A percentile compares a stretch with the other conserved stretches of the same genome.
phyloP scores from a whole-genome alignment of 2,329 filamentous ascomycete species.

The Beauveria rudraprayagi region DNA sequence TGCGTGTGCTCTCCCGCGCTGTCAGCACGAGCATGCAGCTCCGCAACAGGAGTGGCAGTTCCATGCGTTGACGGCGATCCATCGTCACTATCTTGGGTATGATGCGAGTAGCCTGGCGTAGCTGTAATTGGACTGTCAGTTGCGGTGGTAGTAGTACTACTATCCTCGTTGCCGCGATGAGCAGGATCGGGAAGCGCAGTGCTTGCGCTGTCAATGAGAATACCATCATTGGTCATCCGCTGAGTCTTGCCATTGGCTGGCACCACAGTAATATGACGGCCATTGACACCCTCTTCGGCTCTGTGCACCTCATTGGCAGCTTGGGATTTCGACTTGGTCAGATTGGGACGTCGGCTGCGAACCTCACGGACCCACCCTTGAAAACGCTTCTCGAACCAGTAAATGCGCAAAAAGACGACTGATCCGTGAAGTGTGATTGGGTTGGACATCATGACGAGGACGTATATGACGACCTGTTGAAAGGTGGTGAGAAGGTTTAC shows the following conservation, averaged over 20 bases:
- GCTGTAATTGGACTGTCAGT: not conserved
- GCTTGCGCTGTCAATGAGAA: constrained; percentile 35
- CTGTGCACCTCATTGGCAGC: constrained; percentile 34
- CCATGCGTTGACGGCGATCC: not conserved
- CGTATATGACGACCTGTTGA: constrained; percentile 65
- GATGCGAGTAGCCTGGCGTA: not conserved
- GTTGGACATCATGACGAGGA: constrained; percentile 66
- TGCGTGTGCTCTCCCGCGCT: not conserved
- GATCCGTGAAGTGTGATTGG: constrained; percentile 78
- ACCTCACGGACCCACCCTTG: constrained; percentile 73
- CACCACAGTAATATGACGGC: constrained; percentile 58
- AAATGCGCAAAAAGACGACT: constrained; percentile 86
- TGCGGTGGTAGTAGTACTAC: not conserved
- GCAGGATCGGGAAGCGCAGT: constrained; percentile 14
- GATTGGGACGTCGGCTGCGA: constrained; percentile 53
- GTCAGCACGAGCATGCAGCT: not conserved
- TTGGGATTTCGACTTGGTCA: constrained; percentile 54
- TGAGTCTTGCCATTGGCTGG: constrained; percentile 45
- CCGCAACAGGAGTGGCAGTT: constrained; percentile 1
- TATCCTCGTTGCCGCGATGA: constrained; percentile 29
- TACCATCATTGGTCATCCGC: constrained; percentile 54
- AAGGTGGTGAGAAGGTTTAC: constrained; percentile 61
- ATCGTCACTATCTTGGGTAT: constrained; percentile 1
- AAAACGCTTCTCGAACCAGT: constrained; percentile 98
- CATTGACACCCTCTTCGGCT: constrained; percentile 57